Evolutionary conservation across 164 flowering plant species (phyloP), one percentile per base, ranked within the genome.

Genomic region (Piper longum): DNA sequence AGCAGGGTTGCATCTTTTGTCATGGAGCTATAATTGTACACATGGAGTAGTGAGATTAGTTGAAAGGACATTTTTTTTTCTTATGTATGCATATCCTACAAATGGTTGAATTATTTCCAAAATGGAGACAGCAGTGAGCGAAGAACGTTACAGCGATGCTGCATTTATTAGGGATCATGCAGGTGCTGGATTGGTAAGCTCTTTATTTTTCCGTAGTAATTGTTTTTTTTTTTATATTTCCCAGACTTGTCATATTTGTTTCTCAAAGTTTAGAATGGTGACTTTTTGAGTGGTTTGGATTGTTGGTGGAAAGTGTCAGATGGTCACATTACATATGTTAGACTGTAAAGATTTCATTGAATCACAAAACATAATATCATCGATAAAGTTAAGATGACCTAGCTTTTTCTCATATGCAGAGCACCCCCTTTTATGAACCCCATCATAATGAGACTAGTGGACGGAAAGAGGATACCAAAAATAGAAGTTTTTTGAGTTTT

Each of bases 121-220:
- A 48, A 48, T 83, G 70, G 81, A 95, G 99, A 86, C 79, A 72
- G 93, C 92, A 17, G 56, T 95, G 18, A 64, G 70, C 60, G 90
- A 86, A 71, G 99, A 91, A 76, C 76, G 83, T 41, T 95, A 87
- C 58, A 59, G 68, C 44, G 95, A 91, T 69, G 99, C 99, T 43
- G 84, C 85, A 61, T 77, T 73, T 65, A 55, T 87, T 14, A 76
- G 98, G 61, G 98, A 95, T 69, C 65, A 77, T 73, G 99, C 96
- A 61, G 81, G 89, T 67, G 91, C 91, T 72, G 99, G 99, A 67
- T 73, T 95, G 85, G 99, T 95, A 70, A 82, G 96, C 76, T 69
- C 39, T 14, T 59, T 19, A 26, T 26, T 26, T 26, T 26, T 26
- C 36, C 36, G 2, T 26, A 26, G 36, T 26, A 26, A 26, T 26